Evolutionary conservation across 495 filamentous ascomycete species (phyloP), one percentile per base, ranked within the genome.

Genomic region (Tuber magnatum): DNA sequence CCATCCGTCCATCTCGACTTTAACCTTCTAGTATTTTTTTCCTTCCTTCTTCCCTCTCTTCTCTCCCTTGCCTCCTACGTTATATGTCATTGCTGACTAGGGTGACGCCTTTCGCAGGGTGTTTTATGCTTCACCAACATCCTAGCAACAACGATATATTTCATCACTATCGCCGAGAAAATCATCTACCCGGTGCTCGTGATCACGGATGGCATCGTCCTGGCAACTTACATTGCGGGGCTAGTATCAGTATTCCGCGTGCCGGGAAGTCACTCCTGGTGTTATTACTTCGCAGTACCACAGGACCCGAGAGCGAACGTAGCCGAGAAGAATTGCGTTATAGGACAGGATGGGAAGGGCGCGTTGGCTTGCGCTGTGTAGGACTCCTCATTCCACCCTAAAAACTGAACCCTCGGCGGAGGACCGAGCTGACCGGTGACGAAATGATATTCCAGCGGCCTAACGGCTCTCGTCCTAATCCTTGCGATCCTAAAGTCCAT

Each of bases 271-370:
- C n/a, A 14, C 43, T 9, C n/a, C n/a, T 51, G 39, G 22, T 73
- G 71, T 39, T 6, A 56, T 38, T 56, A 10, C n/a, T 73, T 73
- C 0, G 0, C 12, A 24, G 24, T 2, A 22, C 71, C 46, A 9
- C 4, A 4, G 24, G 35, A 48, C 18, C 22, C 38, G 28, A 32
- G 35, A 14, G 22, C 35, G n/a, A 73, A 56, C 28, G 71, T 73
- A 22, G 71, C 43, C 12, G 46, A 43, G 43, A 73, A 18, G 71
- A 73, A 73, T 61, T 73, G 71, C 61, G 43, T 73, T 22, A 73
- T 73, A 28, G 42, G 43, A 14, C 71, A 73, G 43, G 32, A 73
- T 7, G 71, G 71, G 32, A 73, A 73, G 44, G 71, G 48, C 2
- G 14, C 40, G 24, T 65, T 73, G 32, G 71, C 46, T 35, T 73